Base-by-base conservation (phyloP, 805 yeast species). In the Millerozyma miso region DNA sequence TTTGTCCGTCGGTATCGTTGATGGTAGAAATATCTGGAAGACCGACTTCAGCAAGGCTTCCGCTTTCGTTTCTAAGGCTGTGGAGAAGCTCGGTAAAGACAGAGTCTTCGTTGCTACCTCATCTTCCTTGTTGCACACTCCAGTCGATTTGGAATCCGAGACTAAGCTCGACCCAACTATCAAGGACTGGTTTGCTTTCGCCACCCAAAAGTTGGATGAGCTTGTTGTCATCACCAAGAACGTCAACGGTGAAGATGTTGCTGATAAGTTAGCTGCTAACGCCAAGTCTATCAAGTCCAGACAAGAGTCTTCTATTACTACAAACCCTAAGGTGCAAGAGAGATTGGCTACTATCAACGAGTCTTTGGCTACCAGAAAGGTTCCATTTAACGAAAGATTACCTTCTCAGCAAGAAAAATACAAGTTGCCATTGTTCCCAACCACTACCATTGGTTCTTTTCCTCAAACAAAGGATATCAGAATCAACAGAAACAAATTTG, bases 401-500 rank as follows among this genome's bases (percentile, higher is more conserved):
- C 84, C 75, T 58, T 90, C 82, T 59, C 99, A 93, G 79, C 79
- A 87, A 77, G 74, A 71, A 59, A 76, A 81, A 67, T 87, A 86
- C 79, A 86, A 93, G 80, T 79, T 93, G 71, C 99, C 99, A 59
- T 76, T 87, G 65, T 93, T 93, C 96, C 99, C 99, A 76, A 93
- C 99, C 68, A 93, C 99, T 70, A 93, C 99, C 62, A 93, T 93
- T 72, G 99, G 99, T 74, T 93, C 99, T 53, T 93, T 93, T 97
- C 99, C 99, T 62, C 99, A 93, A 81, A 93, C 99, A 72, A 88
- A 89, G 80, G 99, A 93, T 72, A 93, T 93, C 76, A 88, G 99
- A 81, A 74, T 90, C 71, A 85, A 86, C 86, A 91, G 99, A 82
- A 89, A 91, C 85, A 93, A 91, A 79, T 89, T 86, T 76, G 79